Conservation (phyloP, 2,329 filamentous ascomycete species). For the Exophiala lecanii-corni region DNA sequence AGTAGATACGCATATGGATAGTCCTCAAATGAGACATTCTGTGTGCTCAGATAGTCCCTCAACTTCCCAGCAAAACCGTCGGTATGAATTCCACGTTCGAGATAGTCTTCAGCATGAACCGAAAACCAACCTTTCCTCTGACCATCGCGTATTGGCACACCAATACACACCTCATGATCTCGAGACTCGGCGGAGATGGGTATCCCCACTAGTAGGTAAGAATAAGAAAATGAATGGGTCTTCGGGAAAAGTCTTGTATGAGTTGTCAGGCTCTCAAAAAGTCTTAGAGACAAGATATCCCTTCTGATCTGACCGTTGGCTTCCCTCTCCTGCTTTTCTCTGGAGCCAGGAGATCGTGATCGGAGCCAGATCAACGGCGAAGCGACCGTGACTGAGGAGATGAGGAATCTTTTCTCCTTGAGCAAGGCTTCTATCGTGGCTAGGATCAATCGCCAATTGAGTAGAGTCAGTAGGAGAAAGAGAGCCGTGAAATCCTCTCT, state of each 20-base stretch:
- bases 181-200: conserved; percentile 45
- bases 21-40: conserved; percentile 55
- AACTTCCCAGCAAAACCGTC: conserved; percentile 62
- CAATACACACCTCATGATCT: not conserved
- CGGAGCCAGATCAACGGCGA: not conserved
- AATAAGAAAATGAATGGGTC: conserved; percentile 64
- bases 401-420: not conserved
- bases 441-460: conserved; percentile 1
- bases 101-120: conserved; percentile 57
- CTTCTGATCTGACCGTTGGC: not conserved
- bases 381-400: not conserved
- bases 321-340: not conserved
- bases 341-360: not conserved
- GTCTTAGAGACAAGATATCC: conserved; percentile 36
- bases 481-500: conserved; percentile 1
- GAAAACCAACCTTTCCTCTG: conserved; percentile 49
- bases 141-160: not conserved
- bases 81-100: conserved; percentile 50
- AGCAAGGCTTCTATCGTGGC: not conserved
- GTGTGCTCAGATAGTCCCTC: conserved; percentile 49
- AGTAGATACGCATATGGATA: conserved; percentile 68
- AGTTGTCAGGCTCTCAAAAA: conserved; percentile 62
- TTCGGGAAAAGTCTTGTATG: conserved; percentile 65
- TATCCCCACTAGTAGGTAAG: conserved; percentile 65
- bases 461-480: not conserved